Evolutionary conservation across 2,329 filamentous ascomycete genomes (phyloP).

Genomic region (Fusarium sp.): DNA sequence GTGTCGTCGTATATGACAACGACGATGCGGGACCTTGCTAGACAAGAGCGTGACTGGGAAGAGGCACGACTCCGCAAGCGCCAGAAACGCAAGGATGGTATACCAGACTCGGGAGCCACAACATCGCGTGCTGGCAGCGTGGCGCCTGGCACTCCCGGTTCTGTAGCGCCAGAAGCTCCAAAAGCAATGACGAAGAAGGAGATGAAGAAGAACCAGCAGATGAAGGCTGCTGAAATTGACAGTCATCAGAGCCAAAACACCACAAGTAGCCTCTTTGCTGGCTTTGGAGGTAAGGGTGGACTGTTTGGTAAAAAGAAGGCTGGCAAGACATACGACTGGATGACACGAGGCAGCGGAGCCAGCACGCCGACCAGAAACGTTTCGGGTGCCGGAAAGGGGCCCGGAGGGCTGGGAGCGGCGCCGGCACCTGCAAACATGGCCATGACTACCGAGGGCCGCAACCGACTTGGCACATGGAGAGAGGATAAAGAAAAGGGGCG

Average conservation of each 20-base stretch:
- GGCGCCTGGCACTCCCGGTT: conserved; percentile 69
- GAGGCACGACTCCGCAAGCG: conserved; percentile 76
- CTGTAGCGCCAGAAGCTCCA: conserved; percentile 69
- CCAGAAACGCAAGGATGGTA: conserved; percentile 69
- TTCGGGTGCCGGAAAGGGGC: conserved; percentile 48
- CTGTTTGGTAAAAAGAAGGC: conserved; percentile 69
- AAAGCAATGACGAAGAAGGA: conserved; percentile 91
- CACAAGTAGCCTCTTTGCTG: conserved; percentile 78
- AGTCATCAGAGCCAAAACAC: conserved; percentile 85
- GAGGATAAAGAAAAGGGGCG: conserved; percentile 81
- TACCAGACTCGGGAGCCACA: conserved; percentile 60
- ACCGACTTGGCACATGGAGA: conserved; percentile 77
- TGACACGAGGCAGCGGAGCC: conserved; percentile 69
- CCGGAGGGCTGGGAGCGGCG: conserved; percentile 45
- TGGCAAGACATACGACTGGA: conserved; percentile 79
- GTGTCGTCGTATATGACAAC: conserved; percentile 62
- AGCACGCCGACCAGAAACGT: conserved; percentile 60
- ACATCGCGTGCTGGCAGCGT: conserved; percentile 65
- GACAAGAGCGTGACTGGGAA: conserved; percentile 76
- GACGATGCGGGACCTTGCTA: conserved; percentile 70
- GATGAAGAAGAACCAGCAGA: conserved; percentile 76
- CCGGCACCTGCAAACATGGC: conserved; percentile 49
- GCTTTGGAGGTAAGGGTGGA: conserved; percentile 70
- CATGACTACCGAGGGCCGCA: conserved; percentile 67
- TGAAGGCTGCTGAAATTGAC: conserved; percentile 80